Evolutionary conservation across 371 early-diverging fungal species (phyloP), one percentile per base, ranked within the genome.

Genomic region (Rhizopus arrhizus): DNA sequence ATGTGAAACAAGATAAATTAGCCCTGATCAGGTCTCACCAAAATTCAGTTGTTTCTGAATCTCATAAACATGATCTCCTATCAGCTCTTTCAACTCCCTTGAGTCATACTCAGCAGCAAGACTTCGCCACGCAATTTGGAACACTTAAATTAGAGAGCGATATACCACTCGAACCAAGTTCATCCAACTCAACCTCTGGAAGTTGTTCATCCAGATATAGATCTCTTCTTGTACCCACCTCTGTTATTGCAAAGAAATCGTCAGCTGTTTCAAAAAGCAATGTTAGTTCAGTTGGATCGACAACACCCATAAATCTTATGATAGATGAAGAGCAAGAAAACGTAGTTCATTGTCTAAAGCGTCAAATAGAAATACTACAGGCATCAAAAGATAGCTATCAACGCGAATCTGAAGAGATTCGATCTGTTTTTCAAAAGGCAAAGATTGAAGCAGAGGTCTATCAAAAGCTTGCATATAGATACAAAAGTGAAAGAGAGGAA

Each of bases 221-320:
- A 22, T 38, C 47, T 9, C 12, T 12, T 15, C 47, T 49, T 5
- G 29, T 67, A 13, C 28, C 31, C 49, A 68, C 47, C 15, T 69
- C 31, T 5, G 32, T 33, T 36, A 40, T 33, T 45, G 57, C 42
- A 54, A 58, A 33, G 66, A 65, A 11, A 34, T 33, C n/a, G 28
- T 62, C 22, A 29, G 22, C 36, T 38, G 40, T 8, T 13, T 38
- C 40, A 4, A 8, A 38, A 2, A 13, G 40, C 8, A 38, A 38
- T 38, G 13, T 13, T 13, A 11, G 40, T 38, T 13, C 40, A 2
- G 11, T 38, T 13, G 40, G 13, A 6, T 11, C 22, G 22, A 22
- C 22, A 22, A 22, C 22, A 22, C 22, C 22, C 22, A 22, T 2
- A 22, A 22, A 22, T 11, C 36, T 36, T 36, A 2, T 36, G 11